These are phyloP conservation scores for Geosiphon pyriformis DNA, from an alignment of 192 early-diverging fungal species.

Conservation along the genomic window DNA sequence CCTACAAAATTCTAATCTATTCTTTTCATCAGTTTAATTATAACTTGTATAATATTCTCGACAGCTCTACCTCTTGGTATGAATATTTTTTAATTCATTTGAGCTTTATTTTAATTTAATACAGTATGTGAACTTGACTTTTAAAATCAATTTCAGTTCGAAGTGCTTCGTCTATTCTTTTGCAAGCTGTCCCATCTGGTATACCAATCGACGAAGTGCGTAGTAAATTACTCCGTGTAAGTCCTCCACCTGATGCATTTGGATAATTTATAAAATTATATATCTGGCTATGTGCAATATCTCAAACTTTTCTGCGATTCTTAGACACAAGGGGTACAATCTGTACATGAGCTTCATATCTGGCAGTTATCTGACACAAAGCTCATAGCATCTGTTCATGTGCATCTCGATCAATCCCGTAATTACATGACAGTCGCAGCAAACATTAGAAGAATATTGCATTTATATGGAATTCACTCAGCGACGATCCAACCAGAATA, in stretches of 20 bases:
- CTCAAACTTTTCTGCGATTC: not conserved
- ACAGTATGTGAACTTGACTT: not conserved
- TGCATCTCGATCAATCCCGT: slow-evolving; percentile 52
- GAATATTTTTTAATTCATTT: not conserved
- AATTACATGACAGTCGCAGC: slow-evolving; percentile 69
- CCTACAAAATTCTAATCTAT: no score
- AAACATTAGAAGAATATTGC: slow-evolving; percentile 71
- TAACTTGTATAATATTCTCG: slow-evolving; percentile 57
- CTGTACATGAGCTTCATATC: slow-evolving; percentile 87
- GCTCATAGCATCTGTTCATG: slow-evolving; percentile 77
- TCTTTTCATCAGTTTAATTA: slow-evolving; percentile 50
- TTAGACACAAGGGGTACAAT: slow-evolving; percentile 48
- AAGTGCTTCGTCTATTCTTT: slow-evolving; percentile 68
- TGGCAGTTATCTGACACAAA: slow-evolving; percentile 88
- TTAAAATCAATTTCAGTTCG: slow-evolving; percentile 28
- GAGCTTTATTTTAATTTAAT: slow-evolving; percentile 6
- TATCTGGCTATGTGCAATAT: not conserved
- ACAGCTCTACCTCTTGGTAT: slow-evolving; percentile 44
- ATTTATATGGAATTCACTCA: slow-evolving; percentile 76
- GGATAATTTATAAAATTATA: not conserved
- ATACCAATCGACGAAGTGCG: slow-evolving; percentile 63
- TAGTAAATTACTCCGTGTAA: slow-evolving; percentile 49
- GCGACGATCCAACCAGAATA: slow-evolving; percentile 93
- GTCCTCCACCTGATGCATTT: not conserved
- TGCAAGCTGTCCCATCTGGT: slow-evolving; percentile 72